Evolutionary conservation across 2,329 filamentous ascomycete genomes (phyloP).

Genomic region (Ilyonectria destructans): DNA sequence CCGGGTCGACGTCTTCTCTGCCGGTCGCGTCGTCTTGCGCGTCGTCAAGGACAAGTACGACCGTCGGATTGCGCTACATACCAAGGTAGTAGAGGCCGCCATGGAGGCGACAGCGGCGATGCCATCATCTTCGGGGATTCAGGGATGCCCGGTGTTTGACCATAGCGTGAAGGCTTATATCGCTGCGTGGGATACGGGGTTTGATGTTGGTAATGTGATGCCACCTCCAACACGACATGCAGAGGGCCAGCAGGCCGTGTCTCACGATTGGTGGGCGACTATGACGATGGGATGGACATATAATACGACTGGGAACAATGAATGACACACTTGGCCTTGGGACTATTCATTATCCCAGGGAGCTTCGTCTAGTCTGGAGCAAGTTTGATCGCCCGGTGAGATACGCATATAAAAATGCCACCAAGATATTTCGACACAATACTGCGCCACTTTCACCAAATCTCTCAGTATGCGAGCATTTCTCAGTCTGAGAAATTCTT

Average conservation of each 20-base stretch:
- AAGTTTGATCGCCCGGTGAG: neutral
- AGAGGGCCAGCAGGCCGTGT: conserved; percentile 48
- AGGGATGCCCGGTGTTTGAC: conserved; percentile 68
- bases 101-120: neutral
- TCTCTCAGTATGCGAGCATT: no score
- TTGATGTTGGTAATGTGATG: conserved; percentile 41
- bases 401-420: neutral
- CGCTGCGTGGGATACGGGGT: conserved; percentile 61
- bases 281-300: conserved; percentile 64
- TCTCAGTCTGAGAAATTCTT: no score
- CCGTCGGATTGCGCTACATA: conserved; percentile 56
- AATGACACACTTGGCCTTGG: neutral
- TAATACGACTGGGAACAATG: neutral
- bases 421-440: neutral
- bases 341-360: neutral
- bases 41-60: conserved; percentile 65
- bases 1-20: conserved; percentile 61
- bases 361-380: neutral
- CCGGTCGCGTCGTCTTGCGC: conserved; percentile 63
- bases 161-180: conserved; percentile 64
- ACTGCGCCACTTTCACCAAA: neutral
- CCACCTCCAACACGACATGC: conserved; percentile 11
- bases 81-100: conserved; percentile 5
- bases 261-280: conserved; percentile 65
- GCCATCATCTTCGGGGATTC: conserved; percentile 8